These are phyloP conservation scores for Phytophthora tubulina DNA, from an alignment of 352 stramenopile genomes.

Conservation along the genomic window DNA sequence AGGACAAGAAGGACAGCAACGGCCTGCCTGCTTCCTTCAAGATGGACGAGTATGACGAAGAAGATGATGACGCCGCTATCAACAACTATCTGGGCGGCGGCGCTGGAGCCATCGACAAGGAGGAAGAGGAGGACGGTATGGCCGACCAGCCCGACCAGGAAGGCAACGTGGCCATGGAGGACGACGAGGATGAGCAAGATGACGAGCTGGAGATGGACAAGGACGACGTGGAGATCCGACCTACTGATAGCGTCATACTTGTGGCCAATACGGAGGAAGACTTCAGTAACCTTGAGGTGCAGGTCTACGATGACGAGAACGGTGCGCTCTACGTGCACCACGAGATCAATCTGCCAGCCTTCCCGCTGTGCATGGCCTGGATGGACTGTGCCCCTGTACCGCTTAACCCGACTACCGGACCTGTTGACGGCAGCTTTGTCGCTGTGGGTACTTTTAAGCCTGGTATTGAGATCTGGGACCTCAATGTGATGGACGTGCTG, in stretches of 20 bases:
- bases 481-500: constrained; percentile 99
- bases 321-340: constrained; percentile 99
- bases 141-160: constrained; percentile 43
- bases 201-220: constrained; percentile 82
- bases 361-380: constrained; percentile 98
- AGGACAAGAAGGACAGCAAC: constrained; percentile 51
- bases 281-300: constrained; percentile 98
- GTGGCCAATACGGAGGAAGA: constrained; percentile 98
- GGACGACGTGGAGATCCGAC: constrained; percentile 95
- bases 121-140: constrained; percentile 46
- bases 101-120: constrained; percentile 47
- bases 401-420: constrained; percentile 63
- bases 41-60: constrained; percentile 92
- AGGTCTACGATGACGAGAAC: constrained; percentile 98
- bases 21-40: constrained; percentile 78
- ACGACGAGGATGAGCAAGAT: constrained; percentile 70
- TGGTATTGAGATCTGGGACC: constrained; percentile 99
- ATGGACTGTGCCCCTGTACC: constrained; percentile 92
- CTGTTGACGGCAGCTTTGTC: constrained; percentile 95
- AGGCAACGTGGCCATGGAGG: constrained; percentile 63
- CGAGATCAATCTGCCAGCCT: constrained; percentile 99
- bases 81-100: constrained; percentile 75
- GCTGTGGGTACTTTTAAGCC: constrained; percentile 99
- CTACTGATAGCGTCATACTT: constrained; percentile 95
- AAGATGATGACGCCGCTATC: constrained; percentile 85